Evolutionary conservation across 1,139 yeast species (phyloP).

Genomic region (Meyerozyma smithsonii): DNA sequence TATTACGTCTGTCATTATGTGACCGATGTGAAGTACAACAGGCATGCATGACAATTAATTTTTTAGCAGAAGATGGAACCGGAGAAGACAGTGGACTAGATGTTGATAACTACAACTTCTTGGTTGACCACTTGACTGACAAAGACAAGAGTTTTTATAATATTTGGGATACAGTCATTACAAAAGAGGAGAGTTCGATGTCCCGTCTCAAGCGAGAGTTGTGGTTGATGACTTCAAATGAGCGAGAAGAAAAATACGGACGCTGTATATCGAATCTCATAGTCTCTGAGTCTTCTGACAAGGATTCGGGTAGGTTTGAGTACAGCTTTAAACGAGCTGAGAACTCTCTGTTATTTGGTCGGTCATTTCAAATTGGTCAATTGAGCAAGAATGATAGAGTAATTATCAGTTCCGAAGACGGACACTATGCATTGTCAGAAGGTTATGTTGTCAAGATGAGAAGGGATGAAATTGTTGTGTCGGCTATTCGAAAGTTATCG

Average conservation of each 20-base stretch:
- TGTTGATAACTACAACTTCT: slow-evolving; percentile 36
- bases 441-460: slow-evolving; percentile 52
- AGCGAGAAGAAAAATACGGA: slow-evolving; percentile 59
- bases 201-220: slow-evolving; percentile 54
- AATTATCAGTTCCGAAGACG: slow-evolving; percentile 72
- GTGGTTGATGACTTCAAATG: slow-evolving; percentile 60
- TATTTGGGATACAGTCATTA: slow-evolving; percentile 71
- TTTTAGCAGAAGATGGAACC: slow-evolving; percentile 53
- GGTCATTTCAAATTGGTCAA: slow-evolving; percentile 35
- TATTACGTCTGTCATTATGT: slow-evolving; percentile 55
- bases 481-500: slow-evolving; percentile 49
- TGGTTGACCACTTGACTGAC: slow-evolving; percentile 48
- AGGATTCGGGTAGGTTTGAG: slow-evolving; percentile 24
- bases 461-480: slow-evolving; percentile 31
- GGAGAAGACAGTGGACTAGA: slow-evolving; percentile 46
- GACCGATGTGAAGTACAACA: slow-evolving; percentile 58
- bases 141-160: slow-evolving; percentile 50
- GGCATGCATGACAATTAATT: slow-evolving; percentile 69
- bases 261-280: slow-evolving; percentile 49
- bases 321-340: slow-evolving; percentile 45
- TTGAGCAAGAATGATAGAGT: slow-evolving; percentile 51
- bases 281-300: slow-evolving; percentile 28
- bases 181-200: slow-evolving; percentile 66
- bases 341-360: background rate
- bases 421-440: slow-evolving; percentile 68